Conservation (phyloP, 441 rosid genomes). For the Pelargonium citronellum region DNA sequence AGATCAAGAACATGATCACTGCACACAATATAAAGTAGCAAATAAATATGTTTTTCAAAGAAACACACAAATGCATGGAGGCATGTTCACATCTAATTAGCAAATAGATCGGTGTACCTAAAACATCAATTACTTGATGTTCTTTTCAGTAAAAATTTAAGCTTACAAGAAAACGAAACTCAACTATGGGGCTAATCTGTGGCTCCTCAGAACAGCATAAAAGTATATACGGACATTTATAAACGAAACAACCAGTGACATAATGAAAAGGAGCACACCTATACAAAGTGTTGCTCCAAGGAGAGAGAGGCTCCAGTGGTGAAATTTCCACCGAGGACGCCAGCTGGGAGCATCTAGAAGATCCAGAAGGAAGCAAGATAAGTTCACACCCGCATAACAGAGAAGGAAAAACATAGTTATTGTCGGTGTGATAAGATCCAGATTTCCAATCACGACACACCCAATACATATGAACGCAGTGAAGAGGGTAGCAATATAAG, state of each 20-base stretch:
- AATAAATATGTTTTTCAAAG: constrained; percentile 11
- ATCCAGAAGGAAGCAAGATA: constrained; percentile 98
- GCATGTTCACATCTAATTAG: not conserved
- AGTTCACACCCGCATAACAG: constrained; percentile 92
- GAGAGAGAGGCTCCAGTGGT: constrained; percentile 96
- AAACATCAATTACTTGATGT: not conserved
- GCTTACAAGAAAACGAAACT: not conserved
- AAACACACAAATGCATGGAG: not conserved
- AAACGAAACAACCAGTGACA: constrained; percentile 1
- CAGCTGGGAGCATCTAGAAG: constrained; percentile 99
- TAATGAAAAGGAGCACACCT: constrained; percentile 36
- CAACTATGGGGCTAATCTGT: too few species aligned
- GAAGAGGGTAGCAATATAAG: constrained; percentile 81
- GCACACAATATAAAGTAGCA: constrained; percentile 33
- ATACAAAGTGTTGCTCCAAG: constrained; percentile 89
- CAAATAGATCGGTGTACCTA: not conserved
- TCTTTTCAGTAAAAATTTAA: not conserved
- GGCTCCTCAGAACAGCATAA: not conserved
- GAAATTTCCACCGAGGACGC: constrained; percentile 99
- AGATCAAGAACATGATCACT: constrained; percentile 99
- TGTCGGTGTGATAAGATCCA: constrained; percentile 96
- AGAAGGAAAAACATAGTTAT: constrained; percentile 95
- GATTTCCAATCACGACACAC: constrained; percentile 90
- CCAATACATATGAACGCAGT: constrained; percentile 84
- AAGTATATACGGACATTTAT: not conserved